A percentile compares a stretch with the other conserved stretches of the same genome.
Conservation (phyloP, 2,329 filamentous ascomycete genomes). For the Colletotrichum sp. region DNA sequence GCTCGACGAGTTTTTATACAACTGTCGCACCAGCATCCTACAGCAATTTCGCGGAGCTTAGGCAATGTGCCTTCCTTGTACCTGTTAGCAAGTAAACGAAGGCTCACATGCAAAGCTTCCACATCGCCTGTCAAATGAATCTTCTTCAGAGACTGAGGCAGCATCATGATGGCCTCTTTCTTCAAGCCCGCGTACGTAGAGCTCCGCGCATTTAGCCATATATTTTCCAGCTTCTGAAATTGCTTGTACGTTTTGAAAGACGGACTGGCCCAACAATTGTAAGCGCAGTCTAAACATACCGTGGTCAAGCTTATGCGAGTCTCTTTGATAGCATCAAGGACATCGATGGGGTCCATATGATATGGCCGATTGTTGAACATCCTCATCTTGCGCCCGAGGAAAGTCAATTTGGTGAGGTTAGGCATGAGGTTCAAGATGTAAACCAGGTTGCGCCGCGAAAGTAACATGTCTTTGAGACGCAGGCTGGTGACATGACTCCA, state of each 20-base stretch:
- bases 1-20: background rate
- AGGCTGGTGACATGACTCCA: background rate
- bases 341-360: background rate
- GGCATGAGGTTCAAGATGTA: background rate
- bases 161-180: background rate
- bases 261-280: background rate
- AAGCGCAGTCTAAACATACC: background rate
- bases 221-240: background rate
- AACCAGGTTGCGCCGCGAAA: rapidly evolving
- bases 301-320: background rate
- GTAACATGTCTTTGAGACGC: background rate
- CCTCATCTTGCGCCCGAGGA: background rate
- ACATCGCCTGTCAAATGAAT: background rate
- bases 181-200: background rate
- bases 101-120: background rate
- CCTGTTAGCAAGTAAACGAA: background rate
- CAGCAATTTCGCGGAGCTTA: background rate
- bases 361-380: background rate
- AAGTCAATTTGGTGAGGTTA: background rate
- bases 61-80: background rate
- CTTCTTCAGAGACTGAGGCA: background rate
- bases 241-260: background rate
- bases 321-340: background rate
- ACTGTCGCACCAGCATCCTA: background rate
- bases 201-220: background rate